phyloP scores from a whole-genome alignment of 306 rosid genomes.

The Malus domestica region ASM211411v1 NC_041795.1:7283001-7283500 shows the following conservation, averaged over 20 bases:
- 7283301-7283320: not conserved
- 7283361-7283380: slow-evolving; percentile 68
- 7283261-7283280: slow-evolving; percentile 9
- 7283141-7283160: not conserved
- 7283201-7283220: not conserved
- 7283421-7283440: slow-evolving; percentile 79
- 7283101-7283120: not conserved
- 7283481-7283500: slow-evolving; percentile 68
- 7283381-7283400: slow-evolving; percentile 65
- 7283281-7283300: not conserved
- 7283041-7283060: not conserved
- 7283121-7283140: not conserved
- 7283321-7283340: slow-evolving; percentile 46
- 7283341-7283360: slow-evolving; percentile 41
- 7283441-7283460: slow-evolving; percentile 48
- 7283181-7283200: not conserved
- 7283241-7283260: slow-evolving; percentile 24
- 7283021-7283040: not conserved
- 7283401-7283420: slow-evolving; percentile 73
- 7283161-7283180: not conserved
- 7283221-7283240: slow-evolving; percentile 44
- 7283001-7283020: no score
- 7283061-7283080: not conserved
- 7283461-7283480: slow-evolving; percentile 12
- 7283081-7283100: not conserved